phyloP scores from a whole-genome alignment of 371 early-diverging fungal species.

The Saksenaea oblongispora region DNA sequence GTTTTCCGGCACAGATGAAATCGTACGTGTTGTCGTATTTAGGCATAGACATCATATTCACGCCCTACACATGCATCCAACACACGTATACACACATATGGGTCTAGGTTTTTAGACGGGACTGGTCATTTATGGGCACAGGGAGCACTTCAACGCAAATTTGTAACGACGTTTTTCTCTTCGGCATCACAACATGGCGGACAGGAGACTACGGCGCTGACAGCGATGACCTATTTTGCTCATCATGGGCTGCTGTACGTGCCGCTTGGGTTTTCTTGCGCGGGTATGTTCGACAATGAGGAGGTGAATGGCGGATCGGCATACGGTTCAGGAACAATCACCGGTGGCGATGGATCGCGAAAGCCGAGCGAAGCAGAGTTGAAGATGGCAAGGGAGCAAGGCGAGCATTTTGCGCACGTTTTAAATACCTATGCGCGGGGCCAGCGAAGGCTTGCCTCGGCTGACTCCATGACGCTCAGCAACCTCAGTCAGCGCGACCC shows the following conservation, averaged over 20 bases:
- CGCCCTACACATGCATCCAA: neutral
- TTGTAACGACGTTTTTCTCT: constrained; percentile 73
- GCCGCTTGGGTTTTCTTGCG: constrained; percentile 66
- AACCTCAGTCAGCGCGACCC: neutral
- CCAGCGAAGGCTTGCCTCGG: neutral
- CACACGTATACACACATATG: neutral
- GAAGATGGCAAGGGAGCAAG: constrained; percentile 67
- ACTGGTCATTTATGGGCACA: constrained; percentile 76
- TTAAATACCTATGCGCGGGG: constrained; percentile 31
- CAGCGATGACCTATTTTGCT: constrained; percentile 67
- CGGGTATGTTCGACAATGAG: constrained; percentile 31
- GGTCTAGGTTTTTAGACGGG: constrained; percentile 54
- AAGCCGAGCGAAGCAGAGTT: constrained; percentile 66
- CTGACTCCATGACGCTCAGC: neutral
- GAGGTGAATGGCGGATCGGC: constrained; percentile 68
- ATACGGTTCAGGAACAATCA: constrained; percentile 78
- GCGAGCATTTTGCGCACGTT: constrained; percentile 63
- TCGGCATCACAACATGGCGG: constrained; percentile 76
- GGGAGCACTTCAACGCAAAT: constrained; percentile 69
- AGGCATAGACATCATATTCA: neutral
- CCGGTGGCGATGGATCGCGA: constrained; percentile 70
- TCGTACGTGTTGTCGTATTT: constrained; percentile 23
- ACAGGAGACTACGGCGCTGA: constrained; percentile 75
- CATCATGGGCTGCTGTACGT: constrained; percentile 85
- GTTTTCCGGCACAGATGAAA: constrained; percentile 76